A percentile compares a stretch with the other conserved stretches of the same genome.
Conservation (phyloP, 495 filamentous ascomycete species). For the Astrothelium macrocarpum region DNA sequence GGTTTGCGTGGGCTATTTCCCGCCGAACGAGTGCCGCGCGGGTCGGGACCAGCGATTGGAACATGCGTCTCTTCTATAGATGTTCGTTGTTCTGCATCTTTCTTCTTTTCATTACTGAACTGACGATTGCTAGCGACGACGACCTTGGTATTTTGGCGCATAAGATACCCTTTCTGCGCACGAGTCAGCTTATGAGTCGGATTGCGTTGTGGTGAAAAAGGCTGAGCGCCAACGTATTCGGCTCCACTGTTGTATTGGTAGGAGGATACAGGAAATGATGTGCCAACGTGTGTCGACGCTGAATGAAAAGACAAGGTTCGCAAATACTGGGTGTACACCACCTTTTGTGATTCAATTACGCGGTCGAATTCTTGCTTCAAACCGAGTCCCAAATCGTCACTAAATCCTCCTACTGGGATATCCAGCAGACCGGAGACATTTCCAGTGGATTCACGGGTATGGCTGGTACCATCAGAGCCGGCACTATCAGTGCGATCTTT, state of each 20-base stretch:
- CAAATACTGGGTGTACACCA: conserved; percentile 36
- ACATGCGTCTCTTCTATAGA: conserved; percentile 43
- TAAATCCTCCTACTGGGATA: conserved; percentile 47
- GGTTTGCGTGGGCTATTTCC: conserved; percentile 65
- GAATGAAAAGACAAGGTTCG: background rate
- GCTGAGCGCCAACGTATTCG: conserved; percentile 23
- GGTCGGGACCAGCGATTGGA: conserved; percentile 29
- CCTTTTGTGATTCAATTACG: conserved; percentile 97
- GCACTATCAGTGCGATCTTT: conserved; percentile 38
- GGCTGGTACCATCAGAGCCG: conserved; percentile 12
- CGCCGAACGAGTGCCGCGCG: conserved; percentile 50
- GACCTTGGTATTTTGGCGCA: conserved; percentile 97
- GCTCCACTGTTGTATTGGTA: conserved; percentile 10
- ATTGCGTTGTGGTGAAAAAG: conserved; percentile 23
- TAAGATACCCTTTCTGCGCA: conserved; percentile 91
- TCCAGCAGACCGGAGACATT: conserved; percentile 41
- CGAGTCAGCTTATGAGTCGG: conserved; percentile 27
- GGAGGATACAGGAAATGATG: background rate
- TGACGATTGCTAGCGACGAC: conserved; percentile 69
- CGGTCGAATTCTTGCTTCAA: conserved; percentile 89
- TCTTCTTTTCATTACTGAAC: conserved; percentile 37
- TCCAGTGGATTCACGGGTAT: background rate
- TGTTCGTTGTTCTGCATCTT: conserved; percentile 32
- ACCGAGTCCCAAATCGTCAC: conserved; percentile 61
- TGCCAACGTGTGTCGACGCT: background rate